Percentiles rank a stretch among this genome's conserved stretches.
These are phyloP conservation scores for Thraustochytrium striatum DNA, from an alignment of 352 stramenopile species.

Conservation along the genomic window DNA sequence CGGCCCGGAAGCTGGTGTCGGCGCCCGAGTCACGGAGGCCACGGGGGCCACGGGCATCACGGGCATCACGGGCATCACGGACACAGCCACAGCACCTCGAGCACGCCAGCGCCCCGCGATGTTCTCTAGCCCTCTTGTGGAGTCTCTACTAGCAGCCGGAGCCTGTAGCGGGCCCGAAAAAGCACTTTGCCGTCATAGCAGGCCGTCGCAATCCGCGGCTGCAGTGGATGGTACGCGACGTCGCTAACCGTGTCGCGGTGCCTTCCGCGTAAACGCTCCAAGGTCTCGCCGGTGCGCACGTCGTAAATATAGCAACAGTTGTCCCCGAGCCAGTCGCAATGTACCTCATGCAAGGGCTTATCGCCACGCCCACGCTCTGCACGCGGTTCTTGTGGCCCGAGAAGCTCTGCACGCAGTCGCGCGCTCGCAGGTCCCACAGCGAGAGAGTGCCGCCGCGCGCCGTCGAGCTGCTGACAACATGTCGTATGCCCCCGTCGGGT, in stretches of 20 bases:
- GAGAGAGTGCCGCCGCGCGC: slow-evolving; percentile 63
- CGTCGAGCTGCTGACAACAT: slow-evolving; percentile 65
- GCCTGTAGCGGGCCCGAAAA: too few species aligned
- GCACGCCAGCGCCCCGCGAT: background rate
- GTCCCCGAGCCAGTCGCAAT: slow-evolving; percentile 76
- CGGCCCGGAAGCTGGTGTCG: background rate
- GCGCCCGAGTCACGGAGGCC: background rate
- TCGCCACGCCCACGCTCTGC: slow-evolving; percentile 66
- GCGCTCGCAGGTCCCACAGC: slow-evolving; percentile 75
- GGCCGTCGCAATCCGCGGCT: slow-evolving; percentile 71
- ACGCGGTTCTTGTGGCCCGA: slow-evolving; percentile 74
- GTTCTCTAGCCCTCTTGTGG: too few species aligned
- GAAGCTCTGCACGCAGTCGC: slow-evolving; percentile 76
- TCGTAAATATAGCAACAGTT: slow-evolving; percentile 74
- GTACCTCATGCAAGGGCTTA: slow-evolving; percentile 82
- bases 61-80: background rate
- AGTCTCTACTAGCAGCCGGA: too few species aligned
- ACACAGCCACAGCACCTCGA: background rate
- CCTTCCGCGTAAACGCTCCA: slow-evolving; percentile 56
- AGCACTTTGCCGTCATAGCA: slow-evolving; percentile 69
- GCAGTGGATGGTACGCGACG: slow-evolving; percentile 70
- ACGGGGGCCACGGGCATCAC: background rate
- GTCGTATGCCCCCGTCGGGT: slow-evolving; percentile 68
- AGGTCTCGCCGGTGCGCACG: slow-evolving; percentile 63
- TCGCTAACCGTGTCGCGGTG: slow-evolving; percentile 71